Evolutionary conservation across 169 alveolate genomes (phyloP).

Genomic region (Plasmodium chabaudi): DNA sequence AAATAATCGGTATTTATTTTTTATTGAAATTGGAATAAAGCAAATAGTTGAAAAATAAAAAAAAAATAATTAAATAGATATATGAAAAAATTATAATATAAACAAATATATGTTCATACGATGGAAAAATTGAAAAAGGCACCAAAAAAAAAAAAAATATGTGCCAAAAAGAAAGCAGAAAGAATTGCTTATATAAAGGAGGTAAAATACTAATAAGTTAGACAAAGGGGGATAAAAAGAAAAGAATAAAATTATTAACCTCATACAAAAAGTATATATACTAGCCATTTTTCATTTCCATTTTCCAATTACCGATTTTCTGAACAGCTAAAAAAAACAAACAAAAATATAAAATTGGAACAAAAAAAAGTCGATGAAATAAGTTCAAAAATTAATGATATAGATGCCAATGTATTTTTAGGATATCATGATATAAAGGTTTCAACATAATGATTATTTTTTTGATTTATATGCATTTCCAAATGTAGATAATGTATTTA

Average conservation of each 20-base stretch:
- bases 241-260: not conserved
- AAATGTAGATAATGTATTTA: not conserved
- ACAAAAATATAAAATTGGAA: slow-evolving; percentile 16
- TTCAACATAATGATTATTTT: not conserved
- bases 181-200: slow-evolving; percentile 22
- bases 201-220: slow-evolving; percentile 10
- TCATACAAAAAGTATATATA: too few relatives aligned
- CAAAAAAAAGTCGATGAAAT: slow-evolving; percentile 49
- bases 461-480: not conserved
- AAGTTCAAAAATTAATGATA: slow-evolving; percentile 24
- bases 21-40: too few relatives aligned
- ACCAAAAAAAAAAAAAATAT: slow-evolving; percentile 10
- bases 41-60: too few relatives aligned
- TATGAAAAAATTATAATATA: too few relatives aligned
- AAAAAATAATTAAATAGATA: too few relatives aligned
- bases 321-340: slow-evolving; percentile 27
- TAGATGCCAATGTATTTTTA: slow-evolving; percentile 38
- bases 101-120: not conserved
- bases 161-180: slow-evolving; percentile 46
- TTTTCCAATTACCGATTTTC: not conserved
- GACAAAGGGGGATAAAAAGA: not conserved
- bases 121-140: slow-evolving; percentile 14
- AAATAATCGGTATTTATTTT: too few relatives aligned
- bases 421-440: slow-evolving; percentile 74
- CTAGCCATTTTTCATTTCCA: too few relatives aligned